Conservation (phyloP, 345 rosid genomes). For the Gossypium bickii region DNA sequence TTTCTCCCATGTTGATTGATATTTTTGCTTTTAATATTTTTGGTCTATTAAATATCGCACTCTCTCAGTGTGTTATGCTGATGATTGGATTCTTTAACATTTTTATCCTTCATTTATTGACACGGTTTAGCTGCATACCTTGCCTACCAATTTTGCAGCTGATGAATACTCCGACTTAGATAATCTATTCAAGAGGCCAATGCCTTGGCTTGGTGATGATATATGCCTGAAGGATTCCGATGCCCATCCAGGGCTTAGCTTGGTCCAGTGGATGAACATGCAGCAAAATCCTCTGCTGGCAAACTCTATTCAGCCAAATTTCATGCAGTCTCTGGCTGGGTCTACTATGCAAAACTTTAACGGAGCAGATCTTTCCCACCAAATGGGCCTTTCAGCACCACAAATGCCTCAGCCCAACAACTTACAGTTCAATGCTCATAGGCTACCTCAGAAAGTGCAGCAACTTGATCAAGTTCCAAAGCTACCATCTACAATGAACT, state of each 20-base stretch:
- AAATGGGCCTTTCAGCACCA: constrained; percentile 27
- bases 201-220: constrained; percentile 92
- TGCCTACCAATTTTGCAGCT: constrained; percentile 38
- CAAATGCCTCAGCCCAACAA: constrained; percentile 19
- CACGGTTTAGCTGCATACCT: neutral
- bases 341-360: constrained; percentile 10
- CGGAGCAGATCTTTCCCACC: constrained; percentile 33
- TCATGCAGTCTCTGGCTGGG: constrained; percentile 21
- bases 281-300: constrained; percentile 58
- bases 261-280: constrained; percentile 93
- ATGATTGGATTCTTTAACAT: constrained; percentile 16
- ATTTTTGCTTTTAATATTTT: constrained; percentile 15
- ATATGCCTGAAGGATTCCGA: constrained; percentile 63
- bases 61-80: constrained; percentile 14
- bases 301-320: constrained; percentile 48
- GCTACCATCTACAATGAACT: constrained; percentile 14
- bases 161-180: constrained; percentile 71
- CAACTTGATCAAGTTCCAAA: constrained; percentile 31
- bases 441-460: constrained; percentile 22
- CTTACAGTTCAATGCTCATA: constrained; percentile 30
- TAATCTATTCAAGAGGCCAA: constrained; percentile 67
- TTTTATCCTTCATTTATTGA: neutral
- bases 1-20: constrained; percentile 13
- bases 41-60: constrained; percentile 4
- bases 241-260: constrained; percentile 63